A percentile compares a stretch with the other conserved stretches of the same genome.
phyloP scores from a whole-genome alignment of 2,329 filamentous ascomycete species.

The Paramyrothecium sp. region DNA sequence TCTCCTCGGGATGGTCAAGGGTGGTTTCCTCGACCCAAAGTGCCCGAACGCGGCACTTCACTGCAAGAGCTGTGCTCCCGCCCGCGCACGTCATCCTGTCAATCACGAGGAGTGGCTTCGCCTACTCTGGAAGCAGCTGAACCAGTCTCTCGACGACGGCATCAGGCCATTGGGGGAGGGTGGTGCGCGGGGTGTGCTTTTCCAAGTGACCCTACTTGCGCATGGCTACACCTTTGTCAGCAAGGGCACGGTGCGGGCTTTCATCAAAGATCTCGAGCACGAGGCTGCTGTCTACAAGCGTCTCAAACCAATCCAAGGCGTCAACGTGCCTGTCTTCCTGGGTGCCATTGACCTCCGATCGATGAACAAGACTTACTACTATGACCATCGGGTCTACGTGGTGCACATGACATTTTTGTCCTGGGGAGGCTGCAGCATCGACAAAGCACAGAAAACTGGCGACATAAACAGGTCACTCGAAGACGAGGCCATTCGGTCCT shows the following conservation, averaged over 20 bases:
- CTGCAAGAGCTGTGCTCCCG: slow-evolving; percentile 4
- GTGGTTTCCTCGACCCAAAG: slow-evolving; percentile 4
- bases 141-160: slow-evolving; percentile 23
- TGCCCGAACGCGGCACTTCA: slow-evolving; percentile 24
- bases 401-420: too few relatives aligned
- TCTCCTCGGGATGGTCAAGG: slow-evolving; percentile 27
- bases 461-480: too few relatives aligned
- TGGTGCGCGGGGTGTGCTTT: slow-evolving; percentile 40
- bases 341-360: too few relatives aligned
- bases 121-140: slow-evolving; percentile 29
- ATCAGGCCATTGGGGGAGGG: too few relatives aligned
- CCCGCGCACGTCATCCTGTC: slow-evolving; percentile 23
- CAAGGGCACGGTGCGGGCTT: slow-evolving; percentile 35
- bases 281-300: slow-evolving; percentile 33
- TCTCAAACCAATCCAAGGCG: slow-evolving; percentile 31
- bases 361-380: too few relatives aligned
- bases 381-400: too few relatives aligned
- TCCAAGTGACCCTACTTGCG: slow-evolving; percentile 35
- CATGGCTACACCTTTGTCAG: too few relatives aligned
- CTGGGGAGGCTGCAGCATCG: too few relatives aligned
- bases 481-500: too few relatives aligned
- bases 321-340: slow-evolving; percentile 34
- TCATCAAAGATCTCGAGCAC: slow-evolving; percentile 29
- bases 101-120: slow-evolving; percentile 20
- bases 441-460: too few relatives aligned